These are phyloP conservation scores for Zygoascus meyerae DNA, from an alignment of 1,139 yeast species.

Conservation along the genomic window DNA sequence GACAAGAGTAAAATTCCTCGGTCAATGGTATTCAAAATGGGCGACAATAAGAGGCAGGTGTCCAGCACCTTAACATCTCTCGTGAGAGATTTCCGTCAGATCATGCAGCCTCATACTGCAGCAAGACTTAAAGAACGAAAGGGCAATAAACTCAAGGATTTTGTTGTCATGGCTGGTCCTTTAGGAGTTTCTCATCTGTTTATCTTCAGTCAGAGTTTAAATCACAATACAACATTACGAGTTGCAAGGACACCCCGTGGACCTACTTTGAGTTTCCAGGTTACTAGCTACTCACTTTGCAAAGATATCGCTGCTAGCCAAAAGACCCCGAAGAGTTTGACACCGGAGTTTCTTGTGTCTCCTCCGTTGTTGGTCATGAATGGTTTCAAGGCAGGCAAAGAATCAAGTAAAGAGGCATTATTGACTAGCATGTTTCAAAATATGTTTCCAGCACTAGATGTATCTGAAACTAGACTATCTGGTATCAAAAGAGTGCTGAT, in stretches of 20 bases:
- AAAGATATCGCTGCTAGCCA: constrained; percentile 72
- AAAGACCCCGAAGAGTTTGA: constrained; percentile 58
- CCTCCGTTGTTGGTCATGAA: constrained; percentile 93
- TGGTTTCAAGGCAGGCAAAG: constrained; percentile 58
- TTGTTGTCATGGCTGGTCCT: constrained; percentile 96
- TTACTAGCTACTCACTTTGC: constrained; percentile 69
- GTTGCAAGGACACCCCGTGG: constrained; percentile 89
- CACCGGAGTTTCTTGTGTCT: constrained; percentile 50
- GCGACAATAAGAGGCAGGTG: constrained; percentile 55
- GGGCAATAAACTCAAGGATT: constrained; percentile 80
- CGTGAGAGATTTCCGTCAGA: constrained; percentile 78
- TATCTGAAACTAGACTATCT: constrained; percentile 71
- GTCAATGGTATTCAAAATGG: constrained; percentile 89
- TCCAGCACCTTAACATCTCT: constrained; percentile 80
- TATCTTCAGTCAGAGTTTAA: constrained; percentile 72
- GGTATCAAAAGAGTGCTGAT: constrained; percentile 80
- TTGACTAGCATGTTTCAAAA: constrained; percentile 89
- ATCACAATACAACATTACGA: constrained; percentile 78
- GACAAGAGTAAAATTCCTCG: constrained; percentile 72
- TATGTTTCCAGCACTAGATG: constrained; percentile 88
- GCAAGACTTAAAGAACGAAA: constrained; percentile 80
- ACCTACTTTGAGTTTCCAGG: constrained; percentile 82
- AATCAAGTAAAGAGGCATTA: constrained; percentile 55
- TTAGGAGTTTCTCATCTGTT: constrained; percentile 85
- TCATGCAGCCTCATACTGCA: constrained; percentile 98